Base-by-base conservation (phyloP, 371 early-diverging fungal species). In the Cladochytrium tenue region DNA sequence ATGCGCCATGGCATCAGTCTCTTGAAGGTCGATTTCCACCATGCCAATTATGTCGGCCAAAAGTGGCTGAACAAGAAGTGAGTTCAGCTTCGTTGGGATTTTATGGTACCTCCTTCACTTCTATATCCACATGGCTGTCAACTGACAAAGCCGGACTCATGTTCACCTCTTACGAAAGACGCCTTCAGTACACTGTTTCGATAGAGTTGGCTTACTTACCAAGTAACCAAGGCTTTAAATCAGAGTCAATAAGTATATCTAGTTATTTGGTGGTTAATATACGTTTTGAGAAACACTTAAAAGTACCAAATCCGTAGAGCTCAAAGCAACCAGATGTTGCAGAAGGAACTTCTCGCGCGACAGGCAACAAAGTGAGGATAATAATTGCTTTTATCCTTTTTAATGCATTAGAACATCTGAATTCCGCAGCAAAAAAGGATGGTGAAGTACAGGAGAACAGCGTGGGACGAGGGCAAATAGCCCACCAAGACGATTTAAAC, bases 241-340 rank as follows among this genome's bases (percentile, higher is more conserved):
- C 25, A 0, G 64, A 58, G 43, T 80, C 80, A 27, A 77, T 61
- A 28, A 80, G 35, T 30, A 80, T 65, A 62, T 80, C 77, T 75
- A 43, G 43, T 43, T 7, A 20, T 7, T 43, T 7, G 43, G 43
- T 43, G 43, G 43, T 43, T 20, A 20, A 43, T 13, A 43, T 13
- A 43, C 20, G 43, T 43, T n/a, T n/a, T n/a, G n/a, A n/a, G n/a
- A 23, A 15, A 15, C 23, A 27, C 15, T 55, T 17, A 15, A 26
- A 55, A 23, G 52, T 56, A 71, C 75, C 78, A 72, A 80, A 80
- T 23, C 80, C 80, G 63, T 75, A 80, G 36, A 80, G 51, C 66
- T 80, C 80, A 74, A 80, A 80, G 61, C 80, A 80, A 2, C 73
- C 67, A 7, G 58, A 35, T 1, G 61, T 55, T 3, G 50, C 50